phyloP scores from a whole-genome alignment of 108 stramenopile genomes.

The Conticribra weissflogii region DNA sequence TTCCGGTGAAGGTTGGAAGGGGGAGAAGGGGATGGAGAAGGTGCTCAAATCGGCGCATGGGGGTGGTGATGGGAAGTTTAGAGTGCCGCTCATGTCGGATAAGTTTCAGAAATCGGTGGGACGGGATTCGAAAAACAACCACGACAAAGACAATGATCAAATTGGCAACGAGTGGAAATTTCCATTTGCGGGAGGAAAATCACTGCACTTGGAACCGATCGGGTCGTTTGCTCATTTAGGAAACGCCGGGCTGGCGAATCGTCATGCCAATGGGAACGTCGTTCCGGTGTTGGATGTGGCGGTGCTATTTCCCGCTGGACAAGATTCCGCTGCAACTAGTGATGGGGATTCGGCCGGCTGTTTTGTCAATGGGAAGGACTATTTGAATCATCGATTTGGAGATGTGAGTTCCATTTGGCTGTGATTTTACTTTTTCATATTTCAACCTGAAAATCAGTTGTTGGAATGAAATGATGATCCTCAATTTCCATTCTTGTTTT shows the following conservation, averaged over 20 bases:
- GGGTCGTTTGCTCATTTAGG: slow-evolving; percentile 43
- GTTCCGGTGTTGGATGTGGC: slow-evolving; percentile 73
- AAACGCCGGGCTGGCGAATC: slow-evolving; percentile 65
- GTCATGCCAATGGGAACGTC: slow-evolving; percentile 70
- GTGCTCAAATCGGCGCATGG: too few relatives aligned
- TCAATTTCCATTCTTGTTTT: neutral
- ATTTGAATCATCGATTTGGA: slow-evolving; percentile 72
- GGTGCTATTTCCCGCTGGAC: slow-evolving; percentile 54
- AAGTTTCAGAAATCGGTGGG: slow-evolving; percentile 52
- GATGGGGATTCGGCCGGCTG: slow-evolving; percentile 32
- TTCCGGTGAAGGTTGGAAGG: too few relatives aligned
- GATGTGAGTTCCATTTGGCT: slow-evolving; percentile 66
- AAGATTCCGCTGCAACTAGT: slow-evolving; percentile 14
- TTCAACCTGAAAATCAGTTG: neutral
- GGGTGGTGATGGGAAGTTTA: slow-evolving; percentile 2
- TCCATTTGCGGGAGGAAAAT: slow-evolving; percentile 22
- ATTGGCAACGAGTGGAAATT: slow-evolving; percentile 27
- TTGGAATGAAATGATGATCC: neutral
- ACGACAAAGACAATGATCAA: neutral
- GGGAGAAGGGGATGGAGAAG: slow-evolving; percentile 18
- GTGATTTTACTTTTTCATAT: neutral
- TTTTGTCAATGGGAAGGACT: slow-evolving; percentile 72
- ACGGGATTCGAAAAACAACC: neutral
- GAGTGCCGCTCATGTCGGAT: slow-evolving; percentile 55
- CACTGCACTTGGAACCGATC: slow-evolving; percentile 23